Evolutionary conservation across 108 stramenopile species (phyloP), one percentile per base, ranked within the genome.

Genomic region (Skeletonema menzelii): DNA sequence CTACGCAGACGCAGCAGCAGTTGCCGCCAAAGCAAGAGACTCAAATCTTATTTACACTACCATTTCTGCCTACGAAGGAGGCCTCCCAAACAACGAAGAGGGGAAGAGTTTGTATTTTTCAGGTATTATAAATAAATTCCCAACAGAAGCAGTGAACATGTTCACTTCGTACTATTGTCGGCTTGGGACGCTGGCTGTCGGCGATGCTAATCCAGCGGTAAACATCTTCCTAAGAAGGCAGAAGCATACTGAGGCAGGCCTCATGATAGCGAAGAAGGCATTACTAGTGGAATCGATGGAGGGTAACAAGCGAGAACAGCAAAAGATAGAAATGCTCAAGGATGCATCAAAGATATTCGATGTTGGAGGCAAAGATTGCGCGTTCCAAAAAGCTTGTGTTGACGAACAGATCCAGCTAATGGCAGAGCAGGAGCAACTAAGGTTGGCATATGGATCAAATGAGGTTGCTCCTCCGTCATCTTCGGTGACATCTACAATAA

Each of bases 331-430:
- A 53, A 44, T 32, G 30, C 59, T 84, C 27, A 73, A 86, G 73
- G 90, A 94, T 61, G 86, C 90, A 19, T 91, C 90, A 8, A 74
- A 86, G 19, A 67, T 94, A 15, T 90, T 89, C 78, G 82, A 76
- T 20, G 84, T 88, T 60, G 89, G 88, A 5, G 75, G 75, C 10
- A 94, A 94, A 60, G 93, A 91, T 15, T 84, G 87, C 37, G 58
- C 76, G 5, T 89, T 94, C 61, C 86, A 91, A 58, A 94, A 94
- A 70, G 31, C 85, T 14, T 90, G 82, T 27, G 89, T 90, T 4
- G 93, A 94, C 59, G 93, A 94, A 19, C 86, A 94, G 22, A 40
- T 89, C 27, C 89, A 88, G 31, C 77, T 94, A 22, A 46, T 91
- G 7, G 63, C 83, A 53, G 90, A 91, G 76, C 93, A 91, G 69